Percentiles rank a stretch among this genome's conserved stretches.
phyloP scores from a whole-genome alignment of 768 basidiomycete genomes.

The Rossbeevera mucosa region DNA sequence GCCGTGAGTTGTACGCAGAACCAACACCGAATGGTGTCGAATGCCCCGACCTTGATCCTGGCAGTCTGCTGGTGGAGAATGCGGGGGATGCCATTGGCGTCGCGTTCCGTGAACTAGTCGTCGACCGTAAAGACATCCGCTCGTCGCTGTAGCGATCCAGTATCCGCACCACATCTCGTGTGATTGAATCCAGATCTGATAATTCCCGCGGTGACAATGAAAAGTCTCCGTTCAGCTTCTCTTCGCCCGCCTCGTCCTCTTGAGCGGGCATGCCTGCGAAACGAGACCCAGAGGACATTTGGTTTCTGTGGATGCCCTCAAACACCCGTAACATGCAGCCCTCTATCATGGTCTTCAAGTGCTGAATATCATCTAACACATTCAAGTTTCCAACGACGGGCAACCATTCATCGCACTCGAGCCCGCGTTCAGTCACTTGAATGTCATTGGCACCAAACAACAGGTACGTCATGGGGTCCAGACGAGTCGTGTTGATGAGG shows the following conservation, averaged over 20 bases:
- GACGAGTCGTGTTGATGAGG: conserved; percentile 73
- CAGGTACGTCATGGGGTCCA: conserved; percentile 87
- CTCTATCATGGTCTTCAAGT: conserved; percentile 76
- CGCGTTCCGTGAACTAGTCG: conserved; percentile 58
- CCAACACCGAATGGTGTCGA: conserved; percentile 49
- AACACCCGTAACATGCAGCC: conserved; percentile 85
- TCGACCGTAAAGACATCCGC: conserved; percentile 51
- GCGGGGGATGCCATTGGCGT: conserved; percentile 59
- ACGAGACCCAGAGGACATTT: conserved; percentile 24
- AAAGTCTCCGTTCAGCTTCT: conserved; percentile 38
- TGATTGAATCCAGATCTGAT: conserved; percentile 69
- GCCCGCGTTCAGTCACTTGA: conserved; percentile 60
- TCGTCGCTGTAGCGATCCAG: conserved; percentile 70
- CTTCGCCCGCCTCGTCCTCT: conserved; percentile 56
- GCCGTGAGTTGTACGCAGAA: conserved; percentile 50
- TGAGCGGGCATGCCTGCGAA: conserved; percentile 34
- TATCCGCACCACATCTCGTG: conserved; percentile 67
- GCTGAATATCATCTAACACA: conserved; percentile 77
- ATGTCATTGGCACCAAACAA: conserved; percentile 86
- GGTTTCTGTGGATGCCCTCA: conserved; percentile 64
- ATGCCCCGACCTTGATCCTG: conserved; percentile 51
- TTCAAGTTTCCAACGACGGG: conserved; percentile 72
- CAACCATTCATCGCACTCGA: conserved; percentile 90
- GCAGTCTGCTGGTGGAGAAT: conserved; percentile 34
- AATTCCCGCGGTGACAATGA: conserved; percentile 66